Percentiles rank a stretch among this genome's conserved stretches.
Evolutionary conservation across 345 rosid genomes (phyloP).

Genomic region (Populus ilicifolia): DNA sequence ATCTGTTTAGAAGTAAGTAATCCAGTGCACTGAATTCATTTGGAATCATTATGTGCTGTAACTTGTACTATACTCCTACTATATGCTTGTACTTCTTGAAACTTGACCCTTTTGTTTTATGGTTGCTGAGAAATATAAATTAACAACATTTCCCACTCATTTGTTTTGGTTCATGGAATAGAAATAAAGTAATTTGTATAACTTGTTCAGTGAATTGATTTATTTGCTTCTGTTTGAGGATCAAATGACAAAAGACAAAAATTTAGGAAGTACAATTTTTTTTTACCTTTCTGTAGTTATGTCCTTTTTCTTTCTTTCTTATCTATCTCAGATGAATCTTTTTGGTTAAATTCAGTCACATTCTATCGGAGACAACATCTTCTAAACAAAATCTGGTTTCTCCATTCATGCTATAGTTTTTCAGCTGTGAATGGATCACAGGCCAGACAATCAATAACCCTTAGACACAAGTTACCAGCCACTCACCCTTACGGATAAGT

Average conservation of each 20-base stretch:
- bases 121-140: not conserved
- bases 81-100: not conserved
- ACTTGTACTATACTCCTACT: not conserved
- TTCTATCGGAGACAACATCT: not conserved
- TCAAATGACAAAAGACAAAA: not conserved
- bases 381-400: not conserved
- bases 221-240: not conserved
- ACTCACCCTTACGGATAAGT: not conserved
- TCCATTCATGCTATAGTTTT: not conserved
- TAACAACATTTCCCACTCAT: not conserved
- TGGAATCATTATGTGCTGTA: not conserved
- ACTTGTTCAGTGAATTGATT: not conserved
- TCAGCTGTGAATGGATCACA: not conserved
- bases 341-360: not conserved
- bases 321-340: not conserved
- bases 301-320: too few relatives aligned
- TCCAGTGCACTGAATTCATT: not conserved
- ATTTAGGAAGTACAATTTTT: not conserved
- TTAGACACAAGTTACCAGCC: not conserved
- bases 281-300: not conserved
- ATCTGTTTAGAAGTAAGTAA: constrained; percentile 55
- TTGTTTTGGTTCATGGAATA: not conserved
- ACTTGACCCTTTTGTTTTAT: not conserved
- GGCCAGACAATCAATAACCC: not conserved
- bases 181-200: not conserved